A percentile compares a stretch with the other conserved stretches of the same genome.
Conservation (phyloP, 2,329 filamentous ascomycete species). For the Xylariaceae sp. region DNA sequence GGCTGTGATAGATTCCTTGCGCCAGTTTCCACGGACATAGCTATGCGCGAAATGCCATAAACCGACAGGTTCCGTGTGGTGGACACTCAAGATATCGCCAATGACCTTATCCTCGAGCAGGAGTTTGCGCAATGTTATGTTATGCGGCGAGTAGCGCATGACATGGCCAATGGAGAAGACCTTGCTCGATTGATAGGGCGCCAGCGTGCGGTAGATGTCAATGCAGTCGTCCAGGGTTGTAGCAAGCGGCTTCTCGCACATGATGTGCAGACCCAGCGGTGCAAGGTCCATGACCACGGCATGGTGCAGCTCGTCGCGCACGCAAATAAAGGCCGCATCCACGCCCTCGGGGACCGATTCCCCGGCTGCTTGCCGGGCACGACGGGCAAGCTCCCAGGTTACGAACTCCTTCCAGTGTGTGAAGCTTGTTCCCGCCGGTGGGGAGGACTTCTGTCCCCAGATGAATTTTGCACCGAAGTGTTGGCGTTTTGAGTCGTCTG, state of each 20-base stretch:
- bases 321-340: constrained; percentile 59
- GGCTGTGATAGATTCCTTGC: constrained; percentile 68
- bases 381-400: constrained; percentile 61
- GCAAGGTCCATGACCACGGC: constrained; percentile 73
- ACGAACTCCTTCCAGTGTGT: constrained; percentile 69
- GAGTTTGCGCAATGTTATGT: constrained; percentile 74
- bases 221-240: constrained; percentile 75
- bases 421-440: constrained; percentile 63
- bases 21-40: constrained; percentile 92
- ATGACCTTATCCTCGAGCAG: constrained; percentile 70
- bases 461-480: constrained; percentile 68
- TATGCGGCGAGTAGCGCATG: constrained; percentile 87
- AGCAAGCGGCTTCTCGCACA: constrained; percentile 93
- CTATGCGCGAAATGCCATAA: constrained; percentile 95
- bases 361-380: constrained; percentile 47
- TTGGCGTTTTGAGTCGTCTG: constrained; percentile 68
- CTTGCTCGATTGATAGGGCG: constrained; percentile 30
- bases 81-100: constrained; percentile 77
- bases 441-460: constrained; percentile 52
- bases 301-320: constrained; percentile 82
- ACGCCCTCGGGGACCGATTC: constrained; percentile 49
- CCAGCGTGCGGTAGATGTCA: constrained; percentile 59
- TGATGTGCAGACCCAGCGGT: constrained; percentile 68
- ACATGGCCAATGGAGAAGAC: constrained; percentile 94
- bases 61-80: constrained; percentile 90